Evolutionary conservation across 2,329 filamentous ascomycete species (phyloP).

Genomic region (Macrophomina phaseolina): DNA sequence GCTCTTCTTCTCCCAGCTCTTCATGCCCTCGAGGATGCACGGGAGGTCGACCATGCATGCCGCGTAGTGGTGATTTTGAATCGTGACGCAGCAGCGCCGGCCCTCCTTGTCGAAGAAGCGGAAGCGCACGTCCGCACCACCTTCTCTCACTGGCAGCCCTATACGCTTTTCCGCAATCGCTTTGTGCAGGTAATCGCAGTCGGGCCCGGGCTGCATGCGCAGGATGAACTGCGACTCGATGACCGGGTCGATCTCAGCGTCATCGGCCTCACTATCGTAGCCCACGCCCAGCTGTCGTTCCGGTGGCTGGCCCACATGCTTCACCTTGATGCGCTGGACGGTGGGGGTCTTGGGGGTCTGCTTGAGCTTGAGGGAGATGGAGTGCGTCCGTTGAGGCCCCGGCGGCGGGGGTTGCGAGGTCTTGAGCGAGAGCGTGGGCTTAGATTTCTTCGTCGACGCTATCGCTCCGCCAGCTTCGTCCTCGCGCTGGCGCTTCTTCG

Average conservation of each 20-base stretch:
- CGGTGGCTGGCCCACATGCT: constrained; percentile 67
- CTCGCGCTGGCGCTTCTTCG: constrained; percentile 45
- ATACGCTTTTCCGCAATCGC: constrained; percentile 79
- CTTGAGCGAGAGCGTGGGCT: constrained; percentile 21
- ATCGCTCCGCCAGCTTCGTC: constrained; percentile 39
- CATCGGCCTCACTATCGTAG: constrained; percentile 95
- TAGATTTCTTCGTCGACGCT: constrained; percentile 36
- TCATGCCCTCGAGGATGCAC: constrained; percentile 88
- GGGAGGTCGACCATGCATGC: constrained; percentile 83
- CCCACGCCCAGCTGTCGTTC: constrained; percentile 79
- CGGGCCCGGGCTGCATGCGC: constrained; percentile 83
- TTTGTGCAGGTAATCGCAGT: constrained; percentile 81
- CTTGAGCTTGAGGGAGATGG: constrained; percentile 60
- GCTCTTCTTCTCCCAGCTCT: constrained; percentile 86
- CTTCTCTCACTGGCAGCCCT: constrained; percentile 66
- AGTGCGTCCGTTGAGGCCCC: constrained; percentile 19
- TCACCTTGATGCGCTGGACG: constrained; percentile 31
- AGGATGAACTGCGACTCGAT: constrained; percentile 90
- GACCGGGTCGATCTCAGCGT: constrained; percentile 83
- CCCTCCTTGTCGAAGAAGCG: constrained; percentile 78
- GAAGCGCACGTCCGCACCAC: constrained; percentile 78
- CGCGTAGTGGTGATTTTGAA: constrained; percentile 75
- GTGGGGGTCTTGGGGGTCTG: constrained; percentile 36
- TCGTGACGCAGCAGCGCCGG: constrained; percentile 72
- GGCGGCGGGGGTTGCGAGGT: not conserved